Base-by-base conservation (phyloP, 31 red algal species). In the Odonthalia washingtoniensis region DNA sequence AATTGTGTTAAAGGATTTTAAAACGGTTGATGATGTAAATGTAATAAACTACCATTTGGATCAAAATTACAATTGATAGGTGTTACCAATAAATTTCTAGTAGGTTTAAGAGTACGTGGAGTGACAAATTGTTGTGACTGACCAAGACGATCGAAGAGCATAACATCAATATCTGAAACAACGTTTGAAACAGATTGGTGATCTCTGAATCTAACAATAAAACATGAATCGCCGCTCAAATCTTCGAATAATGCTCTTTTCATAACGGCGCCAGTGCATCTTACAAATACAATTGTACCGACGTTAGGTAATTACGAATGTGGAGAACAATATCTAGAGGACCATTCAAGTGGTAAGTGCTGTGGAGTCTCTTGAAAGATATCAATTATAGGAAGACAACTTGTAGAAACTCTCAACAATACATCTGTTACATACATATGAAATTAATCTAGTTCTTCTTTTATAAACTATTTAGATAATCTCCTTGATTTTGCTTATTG, bases 111-210 rank as follows among this genome's bases (percentile, higher is more conserved):
- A 57, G 49, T 57, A 14, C 9, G 21, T 14, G 49, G 49, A n/a
- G n/a, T n/a, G n/a, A n/a, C n/a, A n/a, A n/a, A n/a, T n/a, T n/a
- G 28, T 28, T 62, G 80, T 0, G 80, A 83, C n/a, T 80, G 76
- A 14, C 38, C 76, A 31, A 83, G 35, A 33, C 64, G 57, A 6
- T 87, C 73, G 4, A 68, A 80, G 1, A 45, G 31, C 87, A 90
- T 90, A 21, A 90, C 87, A 77, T 90, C 87, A 43, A 90, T 26
- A 68, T 90, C 87, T 0, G 87, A 90, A 16, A 90, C 78, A n/a
- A n/a, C n/a, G n/a, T n/a, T n/a, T n/a, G n/a, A n/a, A n/a, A n/a
- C n/a, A n/a, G n/a, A n/a, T n/a, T n/a, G n/a, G n/a, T n/a, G n/a
- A n/a, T n/a, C n/a, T n/a, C n/a, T n/a, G n/a, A 65, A 17, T 32